Conservation (phyloP, 2,329 filamentous ascomycete genomes). For the Botrytis pseudocinerea region DNA sequence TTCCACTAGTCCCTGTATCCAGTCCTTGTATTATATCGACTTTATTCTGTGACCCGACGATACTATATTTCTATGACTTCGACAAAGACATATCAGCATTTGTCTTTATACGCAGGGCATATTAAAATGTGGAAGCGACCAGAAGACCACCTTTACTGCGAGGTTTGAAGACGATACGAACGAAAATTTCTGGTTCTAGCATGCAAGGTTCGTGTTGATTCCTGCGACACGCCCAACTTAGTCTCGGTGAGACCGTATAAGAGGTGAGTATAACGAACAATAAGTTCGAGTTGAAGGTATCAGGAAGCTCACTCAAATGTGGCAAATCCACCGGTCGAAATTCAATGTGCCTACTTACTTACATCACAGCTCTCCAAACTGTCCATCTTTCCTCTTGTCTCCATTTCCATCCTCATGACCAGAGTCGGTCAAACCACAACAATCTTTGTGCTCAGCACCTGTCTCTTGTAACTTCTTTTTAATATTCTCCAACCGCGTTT, state of each 20-base stretch:
- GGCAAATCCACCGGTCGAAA: constrained; percentile 50
- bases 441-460: background rate
- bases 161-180: constrained; percentile 81
- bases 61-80: background rate
- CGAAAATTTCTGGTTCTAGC: constrained; percentile 82
- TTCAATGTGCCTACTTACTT: background rate
- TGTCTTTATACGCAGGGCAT: background rate
- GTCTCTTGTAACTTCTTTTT: background rate
- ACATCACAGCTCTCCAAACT: background rate
- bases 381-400: background rate
- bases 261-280: constrained; percentile 77
- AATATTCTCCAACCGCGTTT: background rate
- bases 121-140: background rate
- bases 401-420: background rate
- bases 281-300: constrained; percentile 94
- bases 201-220: constrained; percentile 87
- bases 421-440: background rate
- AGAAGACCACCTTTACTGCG: constrained; percentile 68
- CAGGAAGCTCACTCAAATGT: constrained; percentile 82
- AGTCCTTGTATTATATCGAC: background rate
- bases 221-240: constrained; percentile 63
- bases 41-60: background rate
- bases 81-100: background rate
- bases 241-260: constrained; percentile 34
- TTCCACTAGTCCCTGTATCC: background rate